Conservation (phyloP, 2,329 filamentous ascomycete species). For the Leptodontidium sp. region DNA sequence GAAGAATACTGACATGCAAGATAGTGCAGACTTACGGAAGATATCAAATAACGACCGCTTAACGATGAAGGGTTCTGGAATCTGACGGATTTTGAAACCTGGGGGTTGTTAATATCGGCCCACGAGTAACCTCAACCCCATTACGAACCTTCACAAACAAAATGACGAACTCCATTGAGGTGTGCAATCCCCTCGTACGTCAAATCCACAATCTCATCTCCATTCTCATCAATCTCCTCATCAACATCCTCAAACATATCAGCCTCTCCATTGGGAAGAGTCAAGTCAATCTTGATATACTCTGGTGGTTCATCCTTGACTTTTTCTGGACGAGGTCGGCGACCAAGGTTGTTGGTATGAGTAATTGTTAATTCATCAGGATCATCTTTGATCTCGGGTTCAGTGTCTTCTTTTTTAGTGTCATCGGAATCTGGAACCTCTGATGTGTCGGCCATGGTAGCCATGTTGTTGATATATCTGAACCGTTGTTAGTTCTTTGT, state of each 20-base stretch:
- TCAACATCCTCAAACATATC: slow-evolving; percentile 44
- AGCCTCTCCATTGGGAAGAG: slow-evolving; percentile 30
- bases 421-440: slow-evolving; percentile 11
- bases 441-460: not conserved
- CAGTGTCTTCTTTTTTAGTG: not conserved
- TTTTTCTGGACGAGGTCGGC: slow-evolving; percentile 16
- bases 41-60: slow-evolving; percentile 39
- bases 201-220: slow-evolving; percentile 40
- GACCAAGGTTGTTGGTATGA: slow-evolving; percentile 6
- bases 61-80: slow-evolving; percentile 39
- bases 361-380: slow-evolving; percentile 22
- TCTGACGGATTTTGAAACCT: slow-evolving; percentile 45
- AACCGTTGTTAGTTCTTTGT: not conserved
- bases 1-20: not conserved
- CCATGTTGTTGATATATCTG: slow-evolving; percentile 13
- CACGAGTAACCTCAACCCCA: not conserved
- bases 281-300: slow-evolving; percentile 33
- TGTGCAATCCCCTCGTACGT: slow-evolving; percentile 39
- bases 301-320: slow-evolving; percentile 35
- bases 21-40: slow-evolving; percentile 32
- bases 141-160: slow-evolving; percentile 41
- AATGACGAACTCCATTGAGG: slow-evolving; percentile 38
- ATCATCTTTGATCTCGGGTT: slow-evolving; percentile 25
- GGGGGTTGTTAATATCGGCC: not conserved
- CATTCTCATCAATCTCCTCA: slow-evolving; percentile 24